Base-by-base conservation (phyloP, 2,329 filamentous ascomycete genomes). In the Hymenoscyphus fructigenus region DNA sequence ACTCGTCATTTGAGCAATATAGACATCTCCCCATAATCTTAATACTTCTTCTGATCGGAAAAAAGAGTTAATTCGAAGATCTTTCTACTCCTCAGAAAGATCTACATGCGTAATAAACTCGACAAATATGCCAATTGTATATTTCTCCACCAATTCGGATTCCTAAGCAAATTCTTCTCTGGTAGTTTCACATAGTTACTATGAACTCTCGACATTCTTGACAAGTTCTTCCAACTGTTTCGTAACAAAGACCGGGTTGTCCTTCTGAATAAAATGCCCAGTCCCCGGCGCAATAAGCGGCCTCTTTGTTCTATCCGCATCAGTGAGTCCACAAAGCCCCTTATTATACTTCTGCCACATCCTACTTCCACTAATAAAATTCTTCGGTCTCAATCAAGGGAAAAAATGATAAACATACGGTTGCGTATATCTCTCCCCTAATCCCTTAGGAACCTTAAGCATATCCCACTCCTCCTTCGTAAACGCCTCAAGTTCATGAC, bases 401-500 rank as follows among this genome's bases (percentile, higher is more conserved):
- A 6, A 17, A 34, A 17, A 41, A 53, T 6, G 15, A n/a, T 53
- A 12, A 15, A 15, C 44, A 10, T 47, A 53, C 59, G 38, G 59
- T 14, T 61, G 59, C 32, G 38, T 53, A 36, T 61, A 61, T 28
- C 2, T 59, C 28, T 28, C 50, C 12, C 17, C 58, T 47, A 64
- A 56, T 3, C 62, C 58, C 29, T 55, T 15, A 47, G 57, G 57
- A n/a, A 64, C 47, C 15, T 64, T 64, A 12, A 64, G 41, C 58
- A 60, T 60, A 3, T 23, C 17, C 57, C 41, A 64, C 20, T 60
- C 57, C 32, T 64, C 38, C 29, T 60, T 56, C 20, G 29, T 15
- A 23, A 60, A 64, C 23, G 41, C 34, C 26, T 64, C 57, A 9
- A 60, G 57, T n/a, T 64, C 62, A 60, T 64, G 62, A 15, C 62